Evolutionary conservation across 2,329 filamentous ascomycete genomes (phyloP).

Genomic region (Aureobasidium mangrovei): DNA sequence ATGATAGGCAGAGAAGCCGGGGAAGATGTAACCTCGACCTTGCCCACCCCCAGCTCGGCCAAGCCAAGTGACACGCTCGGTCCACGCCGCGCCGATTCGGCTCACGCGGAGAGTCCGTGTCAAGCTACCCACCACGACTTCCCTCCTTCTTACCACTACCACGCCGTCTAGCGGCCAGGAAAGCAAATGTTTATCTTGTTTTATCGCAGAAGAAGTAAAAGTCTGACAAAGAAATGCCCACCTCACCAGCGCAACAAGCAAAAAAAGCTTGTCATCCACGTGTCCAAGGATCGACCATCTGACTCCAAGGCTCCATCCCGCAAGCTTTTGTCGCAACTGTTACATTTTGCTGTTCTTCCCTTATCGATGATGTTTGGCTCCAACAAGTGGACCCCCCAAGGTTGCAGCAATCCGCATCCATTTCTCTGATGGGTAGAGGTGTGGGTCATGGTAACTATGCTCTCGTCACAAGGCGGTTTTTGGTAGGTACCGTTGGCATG

Average conservation of each 20-base stretch:
- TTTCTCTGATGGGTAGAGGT: background rate
- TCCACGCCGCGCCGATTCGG: too few species aligned
- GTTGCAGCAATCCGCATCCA: background rate
- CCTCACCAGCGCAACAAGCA: too few species aligned
- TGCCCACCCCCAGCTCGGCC: background rate
- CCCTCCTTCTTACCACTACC: constrained; percentile 2
- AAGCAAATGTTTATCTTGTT: background rate
- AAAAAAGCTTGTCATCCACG: background rate
- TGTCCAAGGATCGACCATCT: background rate
- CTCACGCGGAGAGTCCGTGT: background rate
- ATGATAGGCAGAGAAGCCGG: constrained; percentile 1
- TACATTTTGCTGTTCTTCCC: background rate
- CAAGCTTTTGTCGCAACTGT: constrained; percentile 1
- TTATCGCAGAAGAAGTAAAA: too few species aligned
- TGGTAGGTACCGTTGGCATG: background rate
- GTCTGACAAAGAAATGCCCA: too few species aligned
- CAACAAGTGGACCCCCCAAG: background rate
- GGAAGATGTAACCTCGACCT: constrained; percentile 6
- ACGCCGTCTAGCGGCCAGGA: background rate
- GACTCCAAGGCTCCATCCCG: background rate
- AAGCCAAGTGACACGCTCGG: background rate
- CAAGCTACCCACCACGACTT: background rate
- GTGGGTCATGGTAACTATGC: background rate
- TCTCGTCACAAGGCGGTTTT: background rate
- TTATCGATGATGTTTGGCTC: background rate